phyloP scores from a whole-genome alignment of 1,284 basidiomycete species.

The Austroboletus niveus region DNA sequence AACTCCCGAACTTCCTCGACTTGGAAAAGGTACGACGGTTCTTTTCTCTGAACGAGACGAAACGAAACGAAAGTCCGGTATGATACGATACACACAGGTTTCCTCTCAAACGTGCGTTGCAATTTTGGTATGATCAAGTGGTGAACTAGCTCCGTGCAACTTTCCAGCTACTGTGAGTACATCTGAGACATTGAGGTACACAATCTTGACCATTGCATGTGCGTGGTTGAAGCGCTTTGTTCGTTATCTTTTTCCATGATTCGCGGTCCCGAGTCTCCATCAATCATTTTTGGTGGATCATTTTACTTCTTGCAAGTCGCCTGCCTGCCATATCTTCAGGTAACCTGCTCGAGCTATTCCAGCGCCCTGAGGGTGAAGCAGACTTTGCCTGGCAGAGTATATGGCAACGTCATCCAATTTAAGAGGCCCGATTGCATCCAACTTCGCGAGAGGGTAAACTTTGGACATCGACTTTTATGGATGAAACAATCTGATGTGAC shows the following conservation, averaged over 20 bases:
- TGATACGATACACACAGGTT: no score
- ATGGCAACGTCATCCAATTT: slow-evolving; percentile 20
- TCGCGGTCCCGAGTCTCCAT: slow-evolving; percentile 32
- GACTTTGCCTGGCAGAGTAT: slow-evolving; percentile 34
- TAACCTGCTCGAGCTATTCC: slow-evolving; percentile 26
- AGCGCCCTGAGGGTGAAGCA: slow-evolving; percentile 24
- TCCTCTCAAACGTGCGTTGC: not conserved
- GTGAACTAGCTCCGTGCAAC: no score
- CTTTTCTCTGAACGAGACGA: no score
- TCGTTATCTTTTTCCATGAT: slow-evolving; percentile 26
- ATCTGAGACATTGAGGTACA: not conserved
- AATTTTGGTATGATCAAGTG: no score
- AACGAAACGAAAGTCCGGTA: no score
- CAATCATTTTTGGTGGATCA: slow-evolving; percentile 32
- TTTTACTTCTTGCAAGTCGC: not conserved
- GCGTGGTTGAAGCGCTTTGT: slow-evolving; percentile 9
- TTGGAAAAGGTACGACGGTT: no score
- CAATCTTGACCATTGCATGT: slow-evolving; percentile 11
- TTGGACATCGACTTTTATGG: no score
- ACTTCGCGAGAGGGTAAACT: no score
- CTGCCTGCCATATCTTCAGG: slow-evolving; percentile 5
- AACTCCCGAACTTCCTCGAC: no score
- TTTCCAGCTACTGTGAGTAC: not conserved
- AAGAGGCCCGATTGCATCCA: not conserved
- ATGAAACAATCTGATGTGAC: not conserved